Percentiles rank a stretch among this genome's conserved stretches.
These are phyloP conservation scores for Aspergillus homomorphus DNA, from an alignment of 495 filamentous ascomycete species.

Conservation along the genomic window DNA sequence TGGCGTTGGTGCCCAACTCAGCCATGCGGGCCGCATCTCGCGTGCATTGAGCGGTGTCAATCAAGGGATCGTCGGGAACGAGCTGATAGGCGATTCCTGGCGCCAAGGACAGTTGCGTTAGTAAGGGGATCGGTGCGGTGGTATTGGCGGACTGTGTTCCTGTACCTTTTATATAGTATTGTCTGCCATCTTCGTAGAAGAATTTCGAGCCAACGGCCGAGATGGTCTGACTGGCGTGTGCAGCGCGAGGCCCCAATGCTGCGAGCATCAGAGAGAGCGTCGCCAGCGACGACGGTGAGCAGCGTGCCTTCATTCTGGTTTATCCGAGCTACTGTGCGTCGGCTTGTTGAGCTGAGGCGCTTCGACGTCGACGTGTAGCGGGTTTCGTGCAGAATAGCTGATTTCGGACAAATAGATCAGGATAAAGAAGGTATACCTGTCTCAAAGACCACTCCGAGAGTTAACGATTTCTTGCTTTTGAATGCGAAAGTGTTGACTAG, in stretches of 20 bases:
- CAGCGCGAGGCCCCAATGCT: conserved; percentile 25
- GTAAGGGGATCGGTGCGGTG: conserved; percentile 10
- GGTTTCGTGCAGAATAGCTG: background rate
- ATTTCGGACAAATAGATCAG: background rate
- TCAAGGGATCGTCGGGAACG: conserved; percentile 67
- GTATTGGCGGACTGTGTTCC: background rate
- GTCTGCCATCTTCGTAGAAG: conserved; percentile 71
- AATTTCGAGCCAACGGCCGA: conserved; percentile 77
- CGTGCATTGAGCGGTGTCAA: conserved; percentile 71
- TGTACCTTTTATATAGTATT: conserved; percentile 79
- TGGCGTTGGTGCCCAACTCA: conserved; percentile 74
- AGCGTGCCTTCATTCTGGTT: background rate
- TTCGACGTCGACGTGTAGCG: background rate
- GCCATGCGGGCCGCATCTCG: conserved; percentile 78
- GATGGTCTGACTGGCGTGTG: conserved; percentile 53
- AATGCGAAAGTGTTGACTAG: background rate
- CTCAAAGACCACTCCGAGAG: background rate
- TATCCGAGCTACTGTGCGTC: background rate
- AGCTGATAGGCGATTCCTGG: conserved; percentile 71
- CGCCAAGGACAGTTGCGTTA: background rate
- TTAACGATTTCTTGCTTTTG: background rate
- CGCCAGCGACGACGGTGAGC: conserved; percentile 1
- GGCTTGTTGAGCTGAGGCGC: background rate
- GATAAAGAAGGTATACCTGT: background rate
- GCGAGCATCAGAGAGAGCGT: conserved; percentile 29